Evolutionary conservation across 805 yeast species (phyloP).

Genomic region (Kuraishia piskuri): DNA sequence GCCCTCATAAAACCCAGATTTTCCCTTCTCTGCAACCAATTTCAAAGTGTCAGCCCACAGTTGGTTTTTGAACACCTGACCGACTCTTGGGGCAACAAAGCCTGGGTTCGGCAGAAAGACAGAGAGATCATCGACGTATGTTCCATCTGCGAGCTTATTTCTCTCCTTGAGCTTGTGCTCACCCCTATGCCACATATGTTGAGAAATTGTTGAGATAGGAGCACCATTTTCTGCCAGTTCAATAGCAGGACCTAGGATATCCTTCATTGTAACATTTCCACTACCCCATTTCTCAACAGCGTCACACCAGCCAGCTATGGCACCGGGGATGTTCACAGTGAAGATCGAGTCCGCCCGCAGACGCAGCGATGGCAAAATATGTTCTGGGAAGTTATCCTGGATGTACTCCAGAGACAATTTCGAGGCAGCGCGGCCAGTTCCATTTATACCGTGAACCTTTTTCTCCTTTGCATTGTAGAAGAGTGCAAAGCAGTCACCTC

Average conservation of each 20-base stretch:
- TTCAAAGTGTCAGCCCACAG: slow-evolving; percentile 45
- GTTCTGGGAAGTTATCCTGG: slow-evolving; percentile 27
- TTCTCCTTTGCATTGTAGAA: slow-evolving; percentile 42
- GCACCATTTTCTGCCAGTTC: slow-evolving; percentile 63
- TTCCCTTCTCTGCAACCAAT: slow-evolving; percentile 46
- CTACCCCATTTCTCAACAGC: slow-evolving; percentile 66
- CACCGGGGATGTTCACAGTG: slow-evolving; percentile 69
- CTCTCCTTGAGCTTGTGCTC: slow-evolving; percentile 28
- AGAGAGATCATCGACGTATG: slow-evolving; percentile 21
- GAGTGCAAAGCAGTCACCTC: slow-evolving; percentile 61
- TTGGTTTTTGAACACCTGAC: slow-evolving; percentile 46
- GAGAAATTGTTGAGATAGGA: slow-evolving; percentile 53
- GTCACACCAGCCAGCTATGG: slow-evolving; percentile 74
- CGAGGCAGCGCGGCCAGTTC: slow-evolving; percentile 64
- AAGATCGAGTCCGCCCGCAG: slow-evolving; percentile 46
- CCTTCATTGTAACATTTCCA: slow-evolving; percentile 49
- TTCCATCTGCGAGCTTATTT: slow-evolving; percentile 20
- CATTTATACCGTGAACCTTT: slow-evolving; percentile 60
- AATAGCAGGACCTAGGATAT: slow-evolving; percentile 57
- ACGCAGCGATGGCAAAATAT: slow-evolving; percentile 34
- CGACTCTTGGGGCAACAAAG: slow-evolving; percentile 42
- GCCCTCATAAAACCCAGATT: slow-evolving; percentile 63
- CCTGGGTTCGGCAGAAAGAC: slow-evolving; percentile 29
- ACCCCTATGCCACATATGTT: slow-evolving; percentile 36
- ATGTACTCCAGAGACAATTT: slow-evolving; percentile 39